Evolutionary conservation across 176 grass and related monocot species (phyloP).

Genomic region (Aegilops speltoides): DNA sequence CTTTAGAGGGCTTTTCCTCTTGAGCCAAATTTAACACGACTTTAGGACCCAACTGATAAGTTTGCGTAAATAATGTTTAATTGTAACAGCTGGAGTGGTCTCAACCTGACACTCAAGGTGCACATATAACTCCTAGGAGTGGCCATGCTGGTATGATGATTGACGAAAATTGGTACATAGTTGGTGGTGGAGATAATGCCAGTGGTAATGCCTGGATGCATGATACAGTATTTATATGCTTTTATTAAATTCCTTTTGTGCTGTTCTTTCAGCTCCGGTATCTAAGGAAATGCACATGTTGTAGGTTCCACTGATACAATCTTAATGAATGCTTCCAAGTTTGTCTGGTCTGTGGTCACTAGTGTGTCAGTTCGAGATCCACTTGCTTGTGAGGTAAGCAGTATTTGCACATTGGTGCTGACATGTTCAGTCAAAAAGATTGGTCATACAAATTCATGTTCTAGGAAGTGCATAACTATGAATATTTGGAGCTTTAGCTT

Average conservation of each 20-base stretch:
- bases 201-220: constrained; percentile 59
- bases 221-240: background rate
- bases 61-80: constrained; percentile 19
- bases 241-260: background rate
- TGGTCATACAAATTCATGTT: constrained; percentile 5
- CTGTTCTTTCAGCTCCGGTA: constrained; percentile 3
- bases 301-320: constrained; percentile 82
- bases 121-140: constrained; percentile 79
- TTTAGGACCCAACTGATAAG: background rate
- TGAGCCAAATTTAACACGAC: background rate
- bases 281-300: constrained; percentile 32
- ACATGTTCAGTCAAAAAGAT: constrained; percentile 5
- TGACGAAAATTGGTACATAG: constrained; percentile 91
- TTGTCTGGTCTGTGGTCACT: constrained; percentile 83
- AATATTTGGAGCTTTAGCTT: background rate
- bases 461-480: background rate
- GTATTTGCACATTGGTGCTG: constrained; percentile 14
- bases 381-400: constrained; percentile 89
- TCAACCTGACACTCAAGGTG: constrained; percentile 88
- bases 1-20: background rate
- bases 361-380: constrained; percentile 65
- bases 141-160: constrained; percentile 88
- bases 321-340: constrained; percentile 80
- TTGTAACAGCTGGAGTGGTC: constrained; percentile 92
- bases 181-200: constrained; percentile 97